Evolutionary conservation across 169 alveolate species (phyloP).

Genomic region (Plasmodium falciparum): DNA sequence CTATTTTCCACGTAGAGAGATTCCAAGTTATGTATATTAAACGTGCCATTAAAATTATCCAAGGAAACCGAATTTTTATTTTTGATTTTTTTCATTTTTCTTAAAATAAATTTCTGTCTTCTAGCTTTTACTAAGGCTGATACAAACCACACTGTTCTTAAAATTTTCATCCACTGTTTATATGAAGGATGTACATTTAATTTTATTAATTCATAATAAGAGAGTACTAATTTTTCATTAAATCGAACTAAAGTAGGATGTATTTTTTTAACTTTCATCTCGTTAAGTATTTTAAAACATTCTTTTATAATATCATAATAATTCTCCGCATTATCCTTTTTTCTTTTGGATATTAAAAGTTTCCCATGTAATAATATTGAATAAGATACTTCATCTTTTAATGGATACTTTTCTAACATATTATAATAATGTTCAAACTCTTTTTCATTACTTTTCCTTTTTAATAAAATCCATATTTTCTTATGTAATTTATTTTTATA

Average conservation of each 20-base stretch:
- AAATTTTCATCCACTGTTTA: slow-evolving; percentile 54
- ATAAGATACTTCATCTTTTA: slow-evolving; percentile 71
- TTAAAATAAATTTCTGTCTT: slow-evolving; percentile 42
- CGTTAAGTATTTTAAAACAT: slow-evolving; percentile 29
- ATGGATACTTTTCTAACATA: slow-evolving; percentile 24
- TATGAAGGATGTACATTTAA: slow-evolving; percentile 28
- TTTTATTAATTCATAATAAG: slow-evolving; percentile 43
- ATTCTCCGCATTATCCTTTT: background rate
- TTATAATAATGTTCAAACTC: slow-evolving; percentile 32
- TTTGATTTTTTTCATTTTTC: slow-evolving; percentile 21
- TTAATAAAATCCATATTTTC: slow-evolving; percentile 41
- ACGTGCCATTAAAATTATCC: slow-evolving; percentile 31
- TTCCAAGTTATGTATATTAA: slow-evolving; percentile 51
- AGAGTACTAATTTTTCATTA: slow-evolving; percentile 34
- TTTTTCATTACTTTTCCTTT: slow-evolving; percentile 32
- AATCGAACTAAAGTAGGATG: slow-evolving; percentile 53
- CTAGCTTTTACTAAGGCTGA: slow-evolving; percentile 67
- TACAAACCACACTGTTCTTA: slow-evolving; percentile 65
- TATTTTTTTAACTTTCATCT: slow-evolving; percentile 44
- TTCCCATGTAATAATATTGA: slow-evolving; percentile 55
- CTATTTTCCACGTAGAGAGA: slow-evolving; percentile 23
- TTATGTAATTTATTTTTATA: slow-evolving; percentile 63
- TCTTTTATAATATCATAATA: slow-evolving; percentile 5
- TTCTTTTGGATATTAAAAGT: slow-evolving; percentile 20
- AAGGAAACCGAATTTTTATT: slow-evolving; percentile 12